phyloP scores from a whole-genome alignment of 2,329 filamentous ascomycete genomes.

The Xylariaceae sp. region DNA sequence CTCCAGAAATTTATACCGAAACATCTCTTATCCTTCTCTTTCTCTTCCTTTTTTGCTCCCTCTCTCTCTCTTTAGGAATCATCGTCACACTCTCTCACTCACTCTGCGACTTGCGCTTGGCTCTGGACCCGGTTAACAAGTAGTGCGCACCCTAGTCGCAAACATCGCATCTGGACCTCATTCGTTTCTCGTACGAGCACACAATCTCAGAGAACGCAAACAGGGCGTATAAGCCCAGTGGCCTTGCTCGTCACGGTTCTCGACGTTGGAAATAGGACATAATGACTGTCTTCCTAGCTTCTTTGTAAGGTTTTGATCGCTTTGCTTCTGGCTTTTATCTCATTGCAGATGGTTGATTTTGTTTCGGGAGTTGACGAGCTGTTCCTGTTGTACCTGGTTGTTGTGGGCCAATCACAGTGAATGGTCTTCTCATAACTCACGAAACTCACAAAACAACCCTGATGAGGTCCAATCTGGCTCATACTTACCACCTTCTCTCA shows the following conservation, averaged over 20 bases:
- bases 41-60: background rate
- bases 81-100: no score
- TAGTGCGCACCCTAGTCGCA: background rate
- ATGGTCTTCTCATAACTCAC: background rate
- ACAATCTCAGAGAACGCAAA: background rate
- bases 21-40: background rate
- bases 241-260: background rate
- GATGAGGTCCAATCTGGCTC: conserved; percentile 1
- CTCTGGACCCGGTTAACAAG: no score
- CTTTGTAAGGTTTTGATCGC: conserved; percentile 36
- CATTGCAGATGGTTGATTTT: background rate
- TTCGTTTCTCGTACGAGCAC: background rate
- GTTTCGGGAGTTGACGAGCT: background rate
- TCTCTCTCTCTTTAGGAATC: background rate
- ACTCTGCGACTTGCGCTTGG: no score
- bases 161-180: background rate
- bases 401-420: conserved; percentile 4
- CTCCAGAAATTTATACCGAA: no score
- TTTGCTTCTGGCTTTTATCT: background rate
- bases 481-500: conserved; percentile 25
- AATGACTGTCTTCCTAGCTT: conserved; percentile 49
- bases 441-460: no score
- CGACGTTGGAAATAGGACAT: conserved; percentile 23
- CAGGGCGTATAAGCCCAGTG: background rate
- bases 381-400: background rate